Base-by-base conservation (phyloP, 192 early-diverging fungal species). In the Entomortierella lignicola region DNA sequence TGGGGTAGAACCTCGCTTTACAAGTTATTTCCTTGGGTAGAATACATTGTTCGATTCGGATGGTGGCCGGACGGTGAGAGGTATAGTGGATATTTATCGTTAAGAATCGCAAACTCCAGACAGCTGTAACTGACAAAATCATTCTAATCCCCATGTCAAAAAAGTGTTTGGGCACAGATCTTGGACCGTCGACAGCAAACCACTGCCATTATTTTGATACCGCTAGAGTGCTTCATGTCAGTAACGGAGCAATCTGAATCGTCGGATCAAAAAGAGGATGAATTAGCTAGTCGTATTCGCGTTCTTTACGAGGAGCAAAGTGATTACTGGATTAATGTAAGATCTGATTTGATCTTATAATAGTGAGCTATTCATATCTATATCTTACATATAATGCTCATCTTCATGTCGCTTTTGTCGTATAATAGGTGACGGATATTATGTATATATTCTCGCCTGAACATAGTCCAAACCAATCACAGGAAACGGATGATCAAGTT, bases 31-130 rank as follows among this genome's bases (percentile, higher is more conserved):
- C 90, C 91, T 11, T 92, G 91, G 91, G 63, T 82, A 29, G 91
- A 92, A 52, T 92, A 92, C 77, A 88, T 91, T 59, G 84, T 86
- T 12, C 70, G 91, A 20, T 85, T 87, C 56, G 90, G 89, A 0
- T 92, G 91, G 91, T 32, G 85, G 23, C 86, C 89, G n/a, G 77
- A 85, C 44, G 85, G 82, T 0, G 34, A 87, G 53, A 83, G 85
- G 88, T 89, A 81, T 18, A 10, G 34, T 10, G n/a, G n/a, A n/a
- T n/a, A n/a, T n/a, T n/a, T n/a, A n/a, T n/a, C n/a, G n/a, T n/a
- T n/a, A n/a, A n/a, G n/a, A n/a, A n/a, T n/a, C n/a, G n/a, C n/a
- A n/a, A n/a, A n/a, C n/a, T n/a, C n/a, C n/a, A n/a, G n/a, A n/a
- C n/a, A n/a, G n/a, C n/a, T n/a, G n/a, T n/a, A n/a, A n/a, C n/a